Percentiles rank a stretch among this genome's conserved stretches.
Conservation (phyloP, 306 rosid genomes). For the Alnus rubra region DNA sequence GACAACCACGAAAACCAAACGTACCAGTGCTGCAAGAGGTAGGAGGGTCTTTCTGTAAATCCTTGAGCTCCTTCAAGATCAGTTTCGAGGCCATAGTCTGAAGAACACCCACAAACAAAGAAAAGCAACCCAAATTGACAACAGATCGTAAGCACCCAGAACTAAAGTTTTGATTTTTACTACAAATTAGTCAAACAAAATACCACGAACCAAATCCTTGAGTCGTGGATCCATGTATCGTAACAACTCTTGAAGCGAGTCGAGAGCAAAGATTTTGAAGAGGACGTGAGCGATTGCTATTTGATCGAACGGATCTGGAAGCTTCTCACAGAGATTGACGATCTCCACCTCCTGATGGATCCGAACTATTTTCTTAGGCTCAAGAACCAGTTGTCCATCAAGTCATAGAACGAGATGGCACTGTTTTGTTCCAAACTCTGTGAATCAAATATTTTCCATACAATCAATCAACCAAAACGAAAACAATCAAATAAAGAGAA, state of each 20-base stretch:
- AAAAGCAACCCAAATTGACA: constrained; percentile 11
- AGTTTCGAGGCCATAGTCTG: constrained; percentile 73
- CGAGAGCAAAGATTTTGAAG: constrained; percentile 37
- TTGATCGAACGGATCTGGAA: constrained; percentile 80
- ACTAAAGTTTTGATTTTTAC: background rate
- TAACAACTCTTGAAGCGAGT: constrained; percentile 49
- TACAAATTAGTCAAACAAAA: background rate
- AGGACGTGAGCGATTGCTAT: constrained; percentile 59
- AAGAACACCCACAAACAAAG: background rate
- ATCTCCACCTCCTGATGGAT: constrained; percentile 75
- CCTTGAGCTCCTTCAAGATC: constrained; percentile 65
- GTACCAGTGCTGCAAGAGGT: constrained; percentile 86
- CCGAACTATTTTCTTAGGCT: constrained; percentile 72
- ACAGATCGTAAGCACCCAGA: constrained; percentile 31
- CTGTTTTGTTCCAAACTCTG: constrained; percentile 42
- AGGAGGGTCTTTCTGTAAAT: constrained; percentile 49
- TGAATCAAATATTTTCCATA: no score
- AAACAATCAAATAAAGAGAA: no score
- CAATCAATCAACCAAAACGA: no score
- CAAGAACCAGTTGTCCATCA: constrained; percentile 51
- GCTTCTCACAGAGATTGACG: constrained; percentile 68
- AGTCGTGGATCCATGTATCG: constrained; percentile 59
- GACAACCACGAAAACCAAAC: constrained; percentile 63
- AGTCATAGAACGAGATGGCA: constrained; percentile 43
- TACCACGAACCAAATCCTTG: constrained; percentile 72